Evolutionary conservation across 345 rosid species (phyloP), one percentile per base, ranked within the genome.

Genomic region (Lepidium didymum): DNA sequence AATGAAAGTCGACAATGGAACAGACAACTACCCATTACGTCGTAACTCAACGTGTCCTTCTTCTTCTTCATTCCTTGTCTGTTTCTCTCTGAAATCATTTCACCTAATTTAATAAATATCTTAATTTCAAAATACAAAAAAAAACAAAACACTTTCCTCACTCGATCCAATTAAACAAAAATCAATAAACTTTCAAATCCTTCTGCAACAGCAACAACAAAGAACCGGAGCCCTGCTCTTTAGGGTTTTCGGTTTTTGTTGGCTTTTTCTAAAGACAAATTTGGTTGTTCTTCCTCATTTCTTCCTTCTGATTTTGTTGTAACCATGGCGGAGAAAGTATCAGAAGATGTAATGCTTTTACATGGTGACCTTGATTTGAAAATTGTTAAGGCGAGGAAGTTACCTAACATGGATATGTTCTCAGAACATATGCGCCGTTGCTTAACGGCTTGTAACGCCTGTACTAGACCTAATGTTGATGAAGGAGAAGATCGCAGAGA

Each of bases 341-440:
- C 73, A 6, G 79, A 72, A 38, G 68, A 72, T 43, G 44, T 36
- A 21, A 45, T 56, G 57, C 81, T 73, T 64, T 83, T 94, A 67
- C 85, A 94, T 67, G 99, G 99, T 2, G 90, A 92, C 83, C 79
- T 92, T 9, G 92, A 90, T 67, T 60, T 92, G 53, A 78, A 19
- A 68, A 86, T 92, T 29, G 64, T 84, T 7, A 64, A 78, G 33
- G 98, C 96, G 11, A 79, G 88, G 51, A 37, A 65, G 15, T 44
- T 92, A 31, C 96, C 96, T 10, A 90, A 86, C 80, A 82, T 86
- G 98, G 97, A 91, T 68, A 2, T 79, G 5, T 4, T 87, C 72
- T 68, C 86, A 25, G 75, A 63, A 1, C 73, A 56, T 29, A 33
- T 93, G 64, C 89, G 92, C 41, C 76, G 80, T 10, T 80, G 72